These are phyloP conservation scores for Hymenochaete sp. DNA, from an alignment of 1,284 basidiomycete species.

Conservation along the genomic window DNA sequence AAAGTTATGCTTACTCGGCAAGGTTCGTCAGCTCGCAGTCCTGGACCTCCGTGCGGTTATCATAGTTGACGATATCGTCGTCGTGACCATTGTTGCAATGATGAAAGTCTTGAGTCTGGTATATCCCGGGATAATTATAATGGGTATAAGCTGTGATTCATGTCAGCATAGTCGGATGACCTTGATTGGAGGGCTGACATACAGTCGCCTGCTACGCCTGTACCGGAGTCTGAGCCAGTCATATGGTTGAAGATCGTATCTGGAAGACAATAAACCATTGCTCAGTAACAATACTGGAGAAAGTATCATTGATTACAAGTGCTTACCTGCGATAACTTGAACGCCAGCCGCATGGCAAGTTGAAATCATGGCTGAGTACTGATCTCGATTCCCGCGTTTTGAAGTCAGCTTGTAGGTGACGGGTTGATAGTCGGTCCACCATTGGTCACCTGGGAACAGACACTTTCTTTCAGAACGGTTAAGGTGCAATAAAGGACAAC, in stretches of 20 bases:
- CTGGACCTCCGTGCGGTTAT: conserved; percentile 45
- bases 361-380: conserved; percentile 48
- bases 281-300: neutral
- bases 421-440: conserved; percentile 68
- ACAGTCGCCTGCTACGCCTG: conserved; percentile 38
- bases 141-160: conserved; percentile 36
- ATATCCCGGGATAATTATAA: conserved; percentile 30
- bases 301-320: neutral
- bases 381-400: conserved; percentile 46
- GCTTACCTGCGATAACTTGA: conserved; percentile 47
- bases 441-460: conserved; percentile 29
- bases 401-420: conserved; percentile 54
- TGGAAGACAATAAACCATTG: conserved; percentile 20
- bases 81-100: conserved; percentile 47
- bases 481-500: neutral
- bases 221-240: conserved; percentile 35
- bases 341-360: conserved; percentile 56
- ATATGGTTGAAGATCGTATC: conserved; percentile 64
- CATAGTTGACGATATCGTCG: conserved; percentile 50
- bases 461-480: neutral
- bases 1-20: conserved; percentile 40
- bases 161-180: neutral
- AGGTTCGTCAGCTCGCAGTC: conserved; percentile 50
- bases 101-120: conserved; percentile 44
- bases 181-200: conserved; percentile 19